Evolutionary conservation across 2,329 filamentous ascomycete species (phyloP), one percentile per base, ranked within the genome.

Genomic region (Talaromyces piceae): DNA sequence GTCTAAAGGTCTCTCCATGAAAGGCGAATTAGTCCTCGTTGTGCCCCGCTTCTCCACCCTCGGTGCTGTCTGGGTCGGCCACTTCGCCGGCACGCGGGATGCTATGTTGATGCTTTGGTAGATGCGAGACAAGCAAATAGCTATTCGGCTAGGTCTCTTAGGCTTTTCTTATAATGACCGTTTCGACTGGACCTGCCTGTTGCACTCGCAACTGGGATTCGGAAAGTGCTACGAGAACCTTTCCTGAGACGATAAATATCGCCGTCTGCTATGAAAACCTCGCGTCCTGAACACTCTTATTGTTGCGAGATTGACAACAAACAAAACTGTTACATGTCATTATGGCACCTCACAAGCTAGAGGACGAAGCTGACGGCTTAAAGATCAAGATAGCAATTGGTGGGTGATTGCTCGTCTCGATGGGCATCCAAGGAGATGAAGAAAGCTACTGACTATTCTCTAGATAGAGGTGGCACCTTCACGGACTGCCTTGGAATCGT

Each of bases 401-500:
- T 58, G 41, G 18, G 45, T 37, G 4, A 3, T n/a, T 30, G 8
- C 39, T 23, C 23, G 39, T 41, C 12, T n/a, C 7, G 18, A 18
- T 37, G 31, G 11, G 6, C 18, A 11, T 28, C n/a, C 31, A 41
- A 41, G 13, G 23, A 16, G 9, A 41, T 46, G 47, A 48, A 50
- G 18, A 23, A 43, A 39, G 11, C n/a, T 43, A 13, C 18, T 5
- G 2, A 12, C 49, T 50, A 30, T 37, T 33, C 4, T 33, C 13
- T 60, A 58, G 66, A 84, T 71, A 84, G 90, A 55, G 90, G 90
- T 58, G 90, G 90, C 52, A 95, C 90, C 25, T 95, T 95, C 67
- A 95, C 90, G 33, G 90, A 95, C 71, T 95, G 89, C 64, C 87
- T 95, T 18, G 89, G 88, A 57, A 91, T 91, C 33, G 27, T 47